phyloP scores from a whole-genome alignment of 2,329 filamentous ascomycete genomes.

The Trichoderma afroharzianum region DNA sequence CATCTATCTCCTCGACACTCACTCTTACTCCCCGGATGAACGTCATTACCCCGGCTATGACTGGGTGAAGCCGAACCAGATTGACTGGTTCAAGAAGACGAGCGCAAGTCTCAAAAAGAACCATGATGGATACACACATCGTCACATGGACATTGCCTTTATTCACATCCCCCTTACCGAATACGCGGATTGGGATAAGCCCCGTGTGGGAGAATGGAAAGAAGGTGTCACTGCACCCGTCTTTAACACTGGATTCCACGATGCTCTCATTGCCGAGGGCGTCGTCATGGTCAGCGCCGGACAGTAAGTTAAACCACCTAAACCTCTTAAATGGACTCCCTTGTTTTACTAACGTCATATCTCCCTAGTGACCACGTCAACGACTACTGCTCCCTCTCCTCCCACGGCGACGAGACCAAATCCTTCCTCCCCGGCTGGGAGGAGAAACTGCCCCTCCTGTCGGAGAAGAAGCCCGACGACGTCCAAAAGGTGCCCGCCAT shows the following conservation, averaged over 20 bases:
- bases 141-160: slow-evolving; percentile 94
- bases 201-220: slow-evolving; percentile 64
- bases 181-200: slow-evolving; percentile 63
- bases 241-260: slow-evolving; percentile 90
- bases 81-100: slow-evolving; percentile 87
- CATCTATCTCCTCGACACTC: slow-evolving; percentile 91
- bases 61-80: slow-evolving; percentile 93
- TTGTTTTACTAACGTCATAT: not conserved
- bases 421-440: slow-evolving; percentile 17
- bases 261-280: slow-evolving; percentile 81
- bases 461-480: slow-evolving; percentile 36
- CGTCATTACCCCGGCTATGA: slow-evolving; percentile 88
- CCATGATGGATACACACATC: slow-evolving; percentile 81
- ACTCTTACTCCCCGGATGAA: slow-evolving; percentile 88
- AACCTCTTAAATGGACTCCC: not conserved
- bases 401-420: slow-evolving; percentile 29
- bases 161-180: slow-evolving; percentile 96
- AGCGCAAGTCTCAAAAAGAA: slow-evolving; percentile 69
- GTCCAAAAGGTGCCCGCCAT: slow-evolving; percentile 55
- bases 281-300: slow-evolving; percentile 86
- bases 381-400: slow-evolving; percentile 82
- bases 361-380: slow-evolving; percentile 78
- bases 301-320: slow-evolving; percentile 57
- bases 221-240: slow-evolving; percentile 83
- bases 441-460: slow-evolving; percentile 18